Base-by-base conservation (phyloP, 371 early-diverging fungal genomes). In the Capillidium heterosporum region DNA sequence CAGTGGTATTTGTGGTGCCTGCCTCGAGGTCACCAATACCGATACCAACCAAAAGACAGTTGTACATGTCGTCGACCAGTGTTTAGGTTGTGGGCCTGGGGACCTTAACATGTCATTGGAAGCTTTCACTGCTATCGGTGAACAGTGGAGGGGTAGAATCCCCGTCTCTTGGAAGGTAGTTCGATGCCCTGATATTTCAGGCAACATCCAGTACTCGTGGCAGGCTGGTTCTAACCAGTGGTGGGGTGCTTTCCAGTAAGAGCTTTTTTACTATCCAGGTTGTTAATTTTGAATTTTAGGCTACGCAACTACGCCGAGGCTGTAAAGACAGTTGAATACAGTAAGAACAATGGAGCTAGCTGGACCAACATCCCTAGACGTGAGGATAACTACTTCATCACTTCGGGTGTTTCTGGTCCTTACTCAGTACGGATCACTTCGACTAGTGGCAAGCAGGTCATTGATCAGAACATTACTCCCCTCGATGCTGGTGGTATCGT, bases 221-320 rank as follows among this genome's bases (percentile, higher is more conserved):
- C 21, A 42, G 26, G 13, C 55, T 55, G 55, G 55, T 39, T 42
- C 42, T 3, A 55, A 55, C 19, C 19, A 28, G 28, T 55, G 55
- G 55, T 55, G 55, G 55, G 40, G 26, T 42, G 55, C 55, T 24
- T 5, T 55, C n/a, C 55, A 55, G 55, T 53, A 53, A 53, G 53
- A 26, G 8, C 7, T 15, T 19, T 44, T 8, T 44, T 15, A 15
- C 7, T 53, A 17, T 39, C 19, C 13, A 17, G 2, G 23, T 7
- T 27, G 4, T 17, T 53, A 15, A 17, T 10, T 24, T 19, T 15
- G 4, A 3, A 19, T 53, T 53, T 2, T 31, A 53, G 53, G 19
- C 10, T 55, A 15, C 11, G 43, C 7, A 55, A 55, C 28, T 28
- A 55, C 42, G 55, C 43, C n/a, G 19, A 40, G 17, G 55, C 55